Conservation (phyloP, 2,329 filamentous ascomycete species). For the Incumbomyces delicatus region DNA sequence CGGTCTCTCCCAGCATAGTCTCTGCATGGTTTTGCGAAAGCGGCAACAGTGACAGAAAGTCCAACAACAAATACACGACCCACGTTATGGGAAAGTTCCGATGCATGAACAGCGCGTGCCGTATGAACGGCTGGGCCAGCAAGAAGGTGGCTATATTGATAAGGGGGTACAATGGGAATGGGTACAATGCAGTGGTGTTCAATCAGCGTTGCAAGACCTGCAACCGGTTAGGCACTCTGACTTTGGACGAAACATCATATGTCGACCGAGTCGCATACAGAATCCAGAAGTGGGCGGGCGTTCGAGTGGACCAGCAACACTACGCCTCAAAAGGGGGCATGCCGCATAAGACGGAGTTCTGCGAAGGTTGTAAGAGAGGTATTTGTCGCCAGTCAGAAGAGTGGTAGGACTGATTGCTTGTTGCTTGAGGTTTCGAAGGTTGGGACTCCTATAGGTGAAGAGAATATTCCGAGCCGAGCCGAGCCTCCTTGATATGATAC, state of each 20-base stretch:
- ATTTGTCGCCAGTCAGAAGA: slow-evolving; percentile 13
- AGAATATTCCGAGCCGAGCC: too few species aligned
- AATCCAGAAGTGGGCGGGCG: slow-evolving; percentile 31
- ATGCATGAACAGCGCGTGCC: slow-evolving; percentile 28
- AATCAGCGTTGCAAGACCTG: slow-evolving; percentile 33
- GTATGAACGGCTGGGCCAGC: slow-evolving; percentile 29
- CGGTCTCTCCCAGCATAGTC: slow-evolving; percentile 18
- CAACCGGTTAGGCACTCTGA: slow-evolving; percentile 25
- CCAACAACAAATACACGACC: slow-evolving; percentile 28
- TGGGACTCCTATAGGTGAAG: not conserved
- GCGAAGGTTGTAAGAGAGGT: slow-evolving; percentile 16
- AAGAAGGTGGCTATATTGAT: slow-evolving; percentile 35
- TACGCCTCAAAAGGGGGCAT: slow-evolving; percentile 5
- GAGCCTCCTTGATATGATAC: too few species aligned
- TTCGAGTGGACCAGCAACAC: slow-evolving; percentile 6
- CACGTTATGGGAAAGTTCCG: slow-evolving; percentile 35
- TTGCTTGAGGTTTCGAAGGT: not conserved
- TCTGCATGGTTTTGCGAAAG: slow-evolving; percentile 26
- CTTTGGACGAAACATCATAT: slow-evolving; percentile 29
- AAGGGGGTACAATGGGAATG: slow-evolving; percentile 27
- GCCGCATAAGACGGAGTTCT: slow-evolving; percentile 10
- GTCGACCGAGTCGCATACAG: slow-evolving; percentile 35
- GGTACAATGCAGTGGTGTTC: slow-evolving; percentile 39
- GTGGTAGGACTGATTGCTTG: slow-evolving; percentile 6
- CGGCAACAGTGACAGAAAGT: slow-evolving; percentile 22